Evolutionary conservation across 1,284 basidiomycete species (phyloP), one percentile per base, ranked within the genome.

Genomic region (Cystobasidium slooffiae): DNA sequence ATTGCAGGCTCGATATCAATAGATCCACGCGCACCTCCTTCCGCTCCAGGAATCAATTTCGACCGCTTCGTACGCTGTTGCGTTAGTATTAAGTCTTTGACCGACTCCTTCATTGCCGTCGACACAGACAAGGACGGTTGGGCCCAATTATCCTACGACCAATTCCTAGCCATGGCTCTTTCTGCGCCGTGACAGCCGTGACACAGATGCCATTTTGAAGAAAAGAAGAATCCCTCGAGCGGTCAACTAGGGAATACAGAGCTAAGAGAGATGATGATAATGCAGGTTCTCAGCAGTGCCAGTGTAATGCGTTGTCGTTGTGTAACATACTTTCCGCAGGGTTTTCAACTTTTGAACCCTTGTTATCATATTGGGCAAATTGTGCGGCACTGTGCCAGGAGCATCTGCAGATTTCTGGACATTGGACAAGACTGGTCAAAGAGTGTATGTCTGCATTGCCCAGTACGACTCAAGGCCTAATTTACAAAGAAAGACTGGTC

Each of bases 61-160:
- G 74, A 76, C 43, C 75, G 75, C 20, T 77, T 77, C 66, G 77
- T 78, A 1, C 70, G 77, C 22, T 78, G 77, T 58, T 78, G 77
- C 68, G 72, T 74, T 22, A 68, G 64, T 24, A 37, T 74, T 0
- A 74, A 74, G 24, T 16, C 64, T 3, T 41, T 74, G 14, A 74
- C 64, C 3, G 72, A 74, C 31, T 51, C 61, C 20, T 73, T 73
- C 44, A 73, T 73, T 39, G 62, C 61, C 0, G 63, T 65, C 8
- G 70, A 73, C n/a, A 58, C 62, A 10, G 70, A 73, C 31, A 44
- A 63, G 20, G 70, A 73, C 49, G 70, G 70, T 5, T 73, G 63
- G 62, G 63, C 63, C 0, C 39, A 62, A 37, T 59, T 73, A 20
- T 65, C 62, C 14, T 73, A 73, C 24, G 70, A 73, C 37, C 70